A percentile compares a stretch with the other conserved stretches of the same genome.
These are phyloP conservation scores for Fusarium albosuccineum DNA, from an alignment of 2,329 filamentous ascomycete genomes.

Conservation along the genomic window DNA sequence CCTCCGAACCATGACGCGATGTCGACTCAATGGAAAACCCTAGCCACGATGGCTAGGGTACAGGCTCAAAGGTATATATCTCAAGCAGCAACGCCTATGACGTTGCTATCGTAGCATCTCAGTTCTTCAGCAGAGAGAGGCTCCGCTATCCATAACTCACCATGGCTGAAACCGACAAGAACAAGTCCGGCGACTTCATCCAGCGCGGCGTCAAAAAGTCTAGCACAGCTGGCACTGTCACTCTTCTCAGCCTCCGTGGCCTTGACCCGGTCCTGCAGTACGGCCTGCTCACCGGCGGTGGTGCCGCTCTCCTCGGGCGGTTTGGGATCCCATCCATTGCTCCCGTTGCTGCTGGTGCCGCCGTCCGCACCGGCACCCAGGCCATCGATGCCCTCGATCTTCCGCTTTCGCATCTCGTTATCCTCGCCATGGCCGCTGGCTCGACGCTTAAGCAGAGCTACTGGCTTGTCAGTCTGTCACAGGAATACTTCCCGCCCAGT, in stretches of 20 bases:
- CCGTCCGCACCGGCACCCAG: constrained; percentile 47
- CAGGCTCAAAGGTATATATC: neutral
- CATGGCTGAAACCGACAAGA: constrained; percentile 11
- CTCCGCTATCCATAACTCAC: neutral
- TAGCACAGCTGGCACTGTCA: constrained; percentile 52
- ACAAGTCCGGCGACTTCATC: constrained; percentile 49
- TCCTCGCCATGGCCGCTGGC: constrained; percentile 67
- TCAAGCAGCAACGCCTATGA: neutral
- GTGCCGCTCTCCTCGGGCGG: constrained; percentile 60
- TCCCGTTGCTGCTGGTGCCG: constrained; percentile 53
- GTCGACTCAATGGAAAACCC: no score
- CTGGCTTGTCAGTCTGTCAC: constrained; percentile 61
- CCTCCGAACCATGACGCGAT: no score
- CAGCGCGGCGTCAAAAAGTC: constrained; percentile 52
- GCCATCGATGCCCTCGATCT: constrained; percentile 58
- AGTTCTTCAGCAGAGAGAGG: neutral
- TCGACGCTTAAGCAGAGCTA: constrained; percentile 68
- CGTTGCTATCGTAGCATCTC: neutral
- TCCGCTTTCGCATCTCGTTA: constrained; percentile 62
- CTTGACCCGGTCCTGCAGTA: constrained; percentile 52
- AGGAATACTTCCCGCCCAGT: constrained; percentile 62
- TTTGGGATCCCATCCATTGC: constrained; percentile 60
- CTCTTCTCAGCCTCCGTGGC: constrained; percentile 56
- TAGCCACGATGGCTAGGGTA: no score
- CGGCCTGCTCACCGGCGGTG: constrained; percentile 49